Conservation (phyloP, 495 filamentous ascomycete species). For the Xylaria longipes region DNA sequence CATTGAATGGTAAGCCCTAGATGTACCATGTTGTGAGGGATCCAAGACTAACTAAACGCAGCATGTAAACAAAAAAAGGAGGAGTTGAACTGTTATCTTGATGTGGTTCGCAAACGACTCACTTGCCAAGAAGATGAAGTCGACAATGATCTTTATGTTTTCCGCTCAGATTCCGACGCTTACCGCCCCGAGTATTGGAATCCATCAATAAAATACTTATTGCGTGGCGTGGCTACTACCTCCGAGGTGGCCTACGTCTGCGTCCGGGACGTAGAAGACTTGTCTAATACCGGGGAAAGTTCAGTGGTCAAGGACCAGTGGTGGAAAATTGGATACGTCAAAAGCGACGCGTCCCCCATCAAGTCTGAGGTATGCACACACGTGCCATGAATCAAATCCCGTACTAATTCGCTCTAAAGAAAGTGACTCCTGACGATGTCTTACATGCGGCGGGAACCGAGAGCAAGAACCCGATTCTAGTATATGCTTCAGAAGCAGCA, state of each 20-base stretch:
- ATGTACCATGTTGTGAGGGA: background rate
- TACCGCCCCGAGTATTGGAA: slow-evolving; percentile 45
- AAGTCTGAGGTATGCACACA: slow-evolving; percentile 43
- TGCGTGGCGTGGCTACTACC: slow-evolving; percentile 49
- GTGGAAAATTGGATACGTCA: slow-evolving; percentile 48
- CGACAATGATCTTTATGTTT: slow-evolving; percentile 36
- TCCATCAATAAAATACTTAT: slow-evolving; percentile 44
- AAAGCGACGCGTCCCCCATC: slow-evolving; percentile 35
- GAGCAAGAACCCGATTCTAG: slow-evolving; percentile 43
- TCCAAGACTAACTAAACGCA: slow-evolving; percentile 22
- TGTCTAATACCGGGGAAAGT: slow-evolving; percentile 31
- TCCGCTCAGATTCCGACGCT: slow-evolving; percentile 30
- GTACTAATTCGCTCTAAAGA: slow-evolving; percentile 34
- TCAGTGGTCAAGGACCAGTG: slow-evolving; percentile 44
- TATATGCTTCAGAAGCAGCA: slow-evolving; percentile 53
- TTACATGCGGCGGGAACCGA: slow-evolving; percentile 43
- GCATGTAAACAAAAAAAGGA: slow-evolving; percentile 32
- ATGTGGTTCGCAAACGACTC: slow-evolving; percentile 39
- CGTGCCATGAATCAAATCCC: background rate
- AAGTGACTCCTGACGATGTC: slow-evolving; percentile 40
- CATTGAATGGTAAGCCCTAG: slow-evolving; percentile 29
- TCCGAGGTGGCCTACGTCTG: slow-evolving; percentile 47
- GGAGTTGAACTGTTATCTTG: slow-evolving; percentile 24
- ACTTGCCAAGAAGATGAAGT: slow-evolving; percentile 42
- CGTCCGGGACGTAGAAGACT: slow-evolving; percentile 33